Evolutionary conservation across 2,329 filamentous ascomycete species (phyloP).

Genomic region (Penicillium concentricum): DNA sequence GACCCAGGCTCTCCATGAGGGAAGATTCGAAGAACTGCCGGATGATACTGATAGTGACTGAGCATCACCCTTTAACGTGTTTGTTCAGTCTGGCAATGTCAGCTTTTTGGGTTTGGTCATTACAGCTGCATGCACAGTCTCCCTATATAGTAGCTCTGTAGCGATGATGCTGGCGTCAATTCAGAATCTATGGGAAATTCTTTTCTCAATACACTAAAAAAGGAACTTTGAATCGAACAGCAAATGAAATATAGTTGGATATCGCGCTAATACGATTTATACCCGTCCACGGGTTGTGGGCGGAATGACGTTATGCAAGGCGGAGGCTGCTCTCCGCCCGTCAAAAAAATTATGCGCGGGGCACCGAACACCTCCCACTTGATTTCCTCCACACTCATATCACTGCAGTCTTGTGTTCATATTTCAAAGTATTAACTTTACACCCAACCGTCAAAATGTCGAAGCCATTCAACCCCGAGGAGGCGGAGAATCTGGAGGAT

Average conservation of each 20-base stretch:
- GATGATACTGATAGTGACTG: slow-evolving; percentile 49
- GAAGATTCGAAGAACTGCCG: slow-evolving; percentile 67
- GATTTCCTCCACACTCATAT: slow-evolving; percentile 3
- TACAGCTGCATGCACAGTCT: neutral
- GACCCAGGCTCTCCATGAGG: slow-evolving; percentile 65
- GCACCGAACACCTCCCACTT: slow-evolving; percentile 16
- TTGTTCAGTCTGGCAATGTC: neutral
- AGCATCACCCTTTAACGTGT: neutral
- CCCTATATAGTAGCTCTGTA: neutral
- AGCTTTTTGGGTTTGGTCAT: neutral
- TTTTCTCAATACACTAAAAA: neutral
- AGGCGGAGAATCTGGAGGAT: slow-evolving; percentile 69
- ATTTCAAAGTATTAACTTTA: neutral
- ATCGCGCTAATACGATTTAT: neutral
- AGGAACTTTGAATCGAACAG: neutral
- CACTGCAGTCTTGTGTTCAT: neutral
- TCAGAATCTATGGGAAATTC: neutral
- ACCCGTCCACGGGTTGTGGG: neutral
- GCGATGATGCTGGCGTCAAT: neutral
- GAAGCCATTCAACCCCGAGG: slow-evolving; percentile 55
- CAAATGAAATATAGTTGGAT: neutral
- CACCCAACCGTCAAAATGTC: slow-evolving; percentile 32
- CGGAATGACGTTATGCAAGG: slow-evolving; percentile 20
- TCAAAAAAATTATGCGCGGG: slow-evolving; percentile 37
- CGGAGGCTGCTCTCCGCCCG: slow-evolving; percentile 28